Evolutionary conservation across 805 yeast species (phyloP).

Genomic region (Saccharomycopsis lassenensis): DNA sequence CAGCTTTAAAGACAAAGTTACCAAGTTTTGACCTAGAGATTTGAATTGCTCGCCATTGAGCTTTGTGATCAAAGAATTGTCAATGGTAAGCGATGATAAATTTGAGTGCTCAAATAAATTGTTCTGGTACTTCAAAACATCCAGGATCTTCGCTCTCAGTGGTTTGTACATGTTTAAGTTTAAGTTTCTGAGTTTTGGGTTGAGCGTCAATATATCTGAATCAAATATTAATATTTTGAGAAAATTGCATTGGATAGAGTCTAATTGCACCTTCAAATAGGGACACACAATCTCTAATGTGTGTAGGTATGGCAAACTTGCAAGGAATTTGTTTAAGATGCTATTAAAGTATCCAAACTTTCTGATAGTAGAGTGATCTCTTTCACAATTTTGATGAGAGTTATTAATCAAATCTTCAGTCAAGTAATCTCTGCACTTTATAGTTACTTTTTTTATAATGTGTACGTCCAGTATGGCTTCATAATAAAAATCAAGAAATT

Average conservation of each 20-base stretch:
- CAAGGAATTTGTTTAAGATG: too few species aligned
- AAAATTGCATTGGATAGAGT: too few species aligned
- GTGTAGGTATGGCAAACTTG: background rate
- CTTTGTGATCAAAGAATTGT: background rate
- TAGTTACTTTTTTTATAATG: background rate
- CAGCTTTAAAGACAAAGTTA: background rate
- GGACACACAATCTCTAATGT: constrained; percentile 1
- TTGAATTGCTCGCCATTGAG: background rate
- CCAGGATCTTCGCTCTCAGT: background rate
- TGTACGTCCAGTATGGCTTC: background rate
- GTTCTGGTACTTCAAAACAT: background rate
- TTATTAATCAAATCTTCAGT: background rate
- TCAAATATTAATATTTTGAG: too few species aligned
- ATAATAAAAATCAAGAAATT: background rate
- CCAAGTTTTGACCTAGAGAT: background rate
- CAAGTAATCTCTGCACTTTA: constrained; percentile 1
- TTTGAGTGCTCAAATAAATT: too few species aligned
- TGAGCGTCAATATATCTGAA: background rate
- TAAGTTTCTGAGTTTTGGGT: background rate
- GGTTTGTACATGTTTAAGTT: background rate
- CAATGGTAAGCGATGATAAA: too few species aligned
- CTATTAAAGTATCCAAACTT: too few species aligned
- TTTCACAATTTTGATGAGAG: background rate
- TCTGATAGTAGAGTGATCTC: background rate
- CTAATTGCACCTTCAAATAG: background rate